Conservation (phyloP, 1,284 basidiomycete species). For the Heterobasidion occidentale region DNA sequence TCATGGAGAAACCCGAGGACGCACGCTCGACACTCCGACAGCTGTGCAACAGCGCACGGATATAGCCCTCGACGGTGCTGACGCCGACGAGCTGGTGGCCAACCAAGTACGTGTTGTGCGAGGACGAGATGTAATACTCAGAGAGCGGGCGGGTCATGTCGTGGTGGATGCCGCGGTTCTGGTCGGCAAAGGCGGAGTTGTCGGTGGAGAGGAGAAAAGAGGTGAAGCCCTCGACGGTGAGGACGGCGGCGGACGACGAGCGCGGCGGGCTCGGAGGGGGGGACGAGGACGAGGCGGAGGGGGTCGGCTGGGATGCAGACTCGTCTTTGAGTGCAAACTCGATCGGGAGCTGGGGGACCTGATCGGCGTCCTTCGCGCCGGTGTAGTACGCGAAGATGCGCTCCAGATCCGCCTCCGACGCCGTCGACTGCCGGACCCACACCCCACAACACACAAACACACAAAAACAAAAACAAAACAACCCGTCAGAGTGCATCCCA, state of each 20-base stretch:
- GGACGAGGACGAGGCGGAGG: conserved; percentile 7
- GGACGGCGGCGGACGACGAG: not conserved
- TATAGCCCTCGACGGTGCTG: conserved; percentile 94
- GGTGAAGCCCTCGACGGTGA: conserved; percentile 55
- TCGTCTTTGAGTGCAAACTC: conserved; percentile 6
- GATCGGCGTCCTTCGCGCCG: conserved; percentile 7
- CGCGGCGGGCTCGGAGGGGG: not conserved
- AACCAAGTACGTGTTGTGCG: conserved; percentile 96
- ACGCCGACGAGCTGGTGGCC: conserved; percentile 92
- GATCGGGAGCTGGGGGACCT: conserved; percentile 18
- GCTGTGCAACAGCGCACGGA: conserved; percentile 84
- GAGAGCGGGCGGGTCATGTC: conserved; percentile 79
- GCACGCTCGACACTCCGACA: conserved; percentile 89
- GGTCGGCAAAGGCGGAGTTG: conserved; percentile 49
- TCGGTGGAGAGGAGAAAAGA: conserved; percentile 70
- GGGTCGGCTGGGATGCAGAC: not conserved
- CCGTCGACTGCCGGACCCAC: not conserved
- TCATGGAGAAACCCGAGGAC: conserved; percentile 17
- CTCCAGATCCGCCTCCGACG: conserved; percentile 32
- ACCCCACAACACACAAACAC: no score
- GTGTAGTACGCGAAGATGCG: conserved; percentile 52
- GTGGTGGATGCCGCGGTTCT: conserved; percentile 35
- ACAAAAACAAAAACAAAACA: not conserved
- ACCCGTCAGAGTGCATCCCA: not conserved
- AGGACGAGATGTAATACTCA: conserved; percentile 90